Conservation (phyloP, 257 asterid genomes). For the Fraxinus excelsior region DNA sequence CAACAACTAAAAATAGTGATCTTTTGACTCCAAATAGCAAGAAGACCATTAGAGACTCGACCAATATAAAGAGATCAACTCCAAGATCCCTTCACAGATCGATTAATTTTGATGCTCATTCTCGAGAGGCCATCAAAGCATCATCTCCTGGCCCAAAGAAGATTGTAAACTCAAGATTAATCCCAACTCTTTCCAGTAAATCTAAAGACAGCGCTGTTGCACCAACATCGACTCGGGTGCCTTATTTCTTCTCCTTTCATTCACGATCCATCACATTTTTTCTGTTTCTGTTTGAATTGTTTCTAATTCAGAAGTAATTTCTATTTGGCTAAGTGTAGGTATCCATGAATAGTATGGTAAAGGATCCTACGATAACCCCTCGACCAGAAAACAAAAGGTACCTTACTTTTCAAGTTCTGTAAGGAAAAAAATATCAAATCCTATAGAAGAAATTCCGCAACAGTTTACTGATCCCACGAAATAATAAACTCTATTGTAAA, state of each 20-base stretch:
- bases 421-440: too few relatives aligned
- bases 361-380: constrained; percentile 37
- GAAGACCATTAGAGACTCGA: constrained; percentile 28
- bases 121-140: constrained; percentile 33
- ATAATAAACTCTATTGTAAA: not conserved
- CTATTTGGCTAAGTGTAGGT: constrained; percentile 40
- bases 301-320: constrained; percentile 1
- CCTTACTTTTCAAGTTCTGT: constrained; percentile 12
- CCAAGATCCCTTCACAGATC: constrained; percentile 66
- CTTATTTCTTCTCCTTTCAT: constrained; percentile 20
- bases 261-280: constrained; percentile 14
- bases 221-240: constrained; percentile 52
- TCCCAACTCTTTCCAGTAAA: constrained; percentile 48
- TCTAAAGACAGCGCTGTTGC: constrained; percentile 42
- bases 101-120: constrained; percentile 39
- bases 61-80: constrained; percentile 44
- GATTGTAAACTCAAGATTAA: constrained; percentile 38
- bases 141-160: constrained; percentile 46
- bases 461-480: not conserved
- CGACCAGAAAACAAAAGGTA: constrained; percentile 53
- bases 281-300: constrained; percentile 6
- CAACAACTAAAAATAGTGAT: constrained; percentile 27
- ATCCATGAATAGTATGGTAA: constrained; percentile 37
- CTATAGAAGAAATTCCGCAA: not conserved
- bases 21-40: constrained; percentile 36